Evolutionary conservation across 2,329 filamentous ascomycete genomes (phyloP).

Genomic region (Paecilomyces niveus): DNA sequence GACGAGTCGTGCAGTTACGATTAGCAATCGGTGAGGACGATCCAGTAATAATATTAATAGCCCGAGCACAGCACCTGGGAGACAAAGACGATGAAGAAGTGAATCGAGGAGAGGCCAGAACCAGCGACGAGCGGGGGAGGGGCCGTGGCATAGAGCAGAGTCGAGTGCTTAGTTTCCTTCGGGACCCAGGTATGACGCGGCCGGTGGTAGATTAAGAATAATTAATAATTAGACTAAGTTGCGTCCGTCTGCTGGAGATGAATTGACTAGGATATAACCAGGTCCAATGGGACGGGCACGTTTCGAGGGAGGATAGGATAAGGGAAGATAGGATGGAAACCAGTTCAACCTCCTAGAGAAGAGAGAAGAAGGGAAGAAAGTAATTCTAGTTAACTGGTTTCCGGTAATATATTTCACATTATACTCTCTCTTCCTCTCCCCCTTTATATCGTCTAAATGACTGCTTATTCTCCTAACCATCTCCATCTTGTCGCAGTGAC

Average conservation of each 20-base stretch:
- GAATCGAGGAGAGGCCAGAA: not conserved
- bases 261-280: not conserved
- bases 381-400: not conserved
- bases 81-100: not conserved
- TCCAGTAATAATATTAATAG: not conserved
- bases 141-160: conserved; percentile 1
- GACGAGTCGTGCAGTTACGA: not conserved
- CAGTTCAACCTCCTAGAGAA: not conserved
- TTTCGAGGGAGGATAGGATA: not conserved
- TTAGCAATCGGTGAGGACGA: not conserved
- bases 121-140: conserved; percentile 8
- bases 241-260: not conserved
- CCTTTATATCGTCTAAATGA: not conserved
- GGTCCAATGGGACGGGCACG: not conserved
- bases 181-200: not conserved
- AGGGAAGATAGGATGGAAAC: not conserved
- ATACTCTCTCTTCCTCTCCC: not conserved
- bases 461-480: not conserved
- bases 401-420: not conserved
- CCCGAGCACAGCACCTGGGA: not conserved
- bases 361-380: not conserved
- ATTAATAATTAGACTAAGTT: not conserved
- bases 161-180: not conserved
- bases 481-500: not conserved
- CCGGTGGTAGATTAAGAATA: not conserved